Conservation (phyloP, 2,329 filamentous ascomycete species). For the Plenodomus tracheiphilus region DNA sequence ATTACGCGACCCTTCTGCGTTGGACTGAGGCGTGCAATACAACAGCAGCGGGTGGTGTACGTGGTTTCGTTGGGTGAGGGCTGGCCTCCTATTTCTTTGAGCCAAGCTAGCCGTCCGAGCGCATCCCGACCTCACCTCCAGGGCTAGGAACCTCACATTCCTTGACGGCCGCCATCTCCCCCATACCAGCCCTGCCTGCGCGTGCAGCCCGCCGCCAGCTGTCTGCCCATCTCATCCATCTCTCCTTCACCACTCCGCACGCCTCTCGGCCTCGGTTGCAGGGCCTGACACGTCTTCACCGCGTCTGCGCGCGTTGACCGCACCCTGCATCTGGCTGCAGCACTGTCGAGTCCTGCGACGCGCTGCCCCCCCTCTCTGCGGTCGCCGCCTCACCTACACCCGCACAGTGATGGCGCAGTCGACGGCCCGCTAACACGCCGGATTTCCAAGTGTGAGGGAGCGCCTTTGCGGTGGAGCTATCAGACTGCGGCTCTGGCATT, state of each 20-base stretch:
- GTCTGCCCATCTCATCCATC: constrained; percentile 17
- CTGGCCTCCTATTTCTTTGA: constrained; percentile 18
- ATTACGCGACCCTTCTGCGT: constrained; percentile 16
- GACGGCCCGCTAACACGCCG: constrained; percentile 23
- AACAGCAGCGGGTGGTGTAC: constrained; percentile 9
- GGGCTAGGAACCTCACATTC: constrained; percentile 30
- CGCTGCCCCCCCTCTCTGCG: constrained; percentile 9
- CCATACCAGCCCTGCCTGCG: constrained; percentile 26
- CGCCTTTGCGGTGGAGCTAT: constrained; percentile 72
- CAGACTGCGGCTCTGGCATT: constrained; percentile 75
- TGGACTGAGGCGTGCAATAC: constrained; percentile 4
- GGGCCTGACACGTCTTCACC: constrained; percentile 26
- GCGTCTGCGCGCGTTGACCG: constrained; percentile 33
- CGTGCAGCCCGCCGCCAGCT: constrained; percentile 17
- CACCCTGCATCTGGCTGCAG: constrained; percentile 26
- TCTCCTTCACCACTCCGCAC: constrained; percentile 5
- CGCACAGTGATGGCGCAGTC: constrained; percentile 33
- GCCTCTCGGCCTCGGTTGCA: constrained; percentile 5
- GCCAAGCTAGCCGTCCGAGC: constrained; percentile 15
- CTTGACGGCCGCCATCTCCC: constrained; percentile 24
- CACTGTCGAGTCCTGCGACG: constrained; percentile 22
- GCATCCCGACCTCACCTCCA: constrained; percentile 18
- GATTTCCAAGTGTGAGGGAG: not conserved
- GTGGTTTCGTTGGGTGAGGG: constrained; percentile 19
- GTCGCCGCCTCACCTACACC: constrained; percentile 8